phyloP scores from a whole-genome alignment of 2,329 filamentous ascomycete genomes.

The Zasmidium citrigriseum region DNA sequence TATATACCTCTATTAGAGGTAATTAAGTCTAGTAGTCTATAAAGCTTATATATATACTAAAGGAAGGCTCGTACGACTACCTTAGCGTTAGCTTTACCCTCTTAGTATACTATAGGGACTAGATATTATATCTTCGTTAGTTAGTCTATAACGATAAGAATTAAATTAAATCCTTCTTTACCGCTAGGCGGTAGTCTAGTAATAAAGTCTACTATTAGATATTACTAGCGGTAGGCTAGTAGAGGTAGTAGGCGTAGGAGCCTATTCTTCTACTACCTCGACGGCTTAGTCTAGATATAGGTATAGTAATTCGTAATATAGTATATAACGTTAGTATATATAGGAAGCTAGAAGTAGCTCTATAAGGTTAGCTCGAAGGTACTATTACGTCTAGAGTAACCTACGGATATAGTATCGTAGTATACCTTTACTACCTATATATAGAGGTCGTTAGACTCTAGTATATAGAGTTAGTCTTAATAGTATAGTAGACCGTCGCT shows the following conservation, averaged over 20 bases:
- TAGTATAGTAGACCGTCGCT: background rate
- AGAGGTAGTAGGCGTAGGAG: background rate
- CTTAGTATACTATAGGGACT: background rate
- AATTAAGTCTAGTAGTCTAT: background rate
- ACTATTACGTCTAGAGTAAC: background rate
- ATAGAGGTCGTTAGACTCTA: background rate
- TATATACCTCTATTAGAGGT: background rate
- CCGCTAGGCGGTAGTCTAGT: background rate
- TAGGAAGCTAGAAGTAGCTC: background rate
- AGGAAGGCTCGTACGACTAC: background rate
- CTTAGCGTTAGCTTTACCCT: background rate
- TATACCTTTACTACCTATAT: background rate
- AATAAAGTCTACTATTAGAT: background rate
- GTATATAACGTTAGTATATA: background rate
- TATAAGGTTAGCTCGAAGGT: background rate
- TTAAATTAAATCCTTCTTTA: background rate
- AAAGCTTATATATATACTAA: background rate
- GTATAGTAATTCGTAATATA: conserved; percentile 1
- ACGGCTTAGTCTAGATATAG: background rate
- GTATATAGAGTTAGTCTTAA: background rate
- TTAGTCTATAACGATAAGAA: background rate
- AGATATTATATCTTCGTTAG: background rate
- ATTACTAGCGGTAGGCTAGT: background rate
- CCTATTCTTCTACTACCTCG: background rate
- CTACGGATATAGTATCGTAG: background rate